Base-by-base conservation (phyloP, 2,329 filamentous ascomycete genomes). In the Cladophialophora exuberans region DNA sequence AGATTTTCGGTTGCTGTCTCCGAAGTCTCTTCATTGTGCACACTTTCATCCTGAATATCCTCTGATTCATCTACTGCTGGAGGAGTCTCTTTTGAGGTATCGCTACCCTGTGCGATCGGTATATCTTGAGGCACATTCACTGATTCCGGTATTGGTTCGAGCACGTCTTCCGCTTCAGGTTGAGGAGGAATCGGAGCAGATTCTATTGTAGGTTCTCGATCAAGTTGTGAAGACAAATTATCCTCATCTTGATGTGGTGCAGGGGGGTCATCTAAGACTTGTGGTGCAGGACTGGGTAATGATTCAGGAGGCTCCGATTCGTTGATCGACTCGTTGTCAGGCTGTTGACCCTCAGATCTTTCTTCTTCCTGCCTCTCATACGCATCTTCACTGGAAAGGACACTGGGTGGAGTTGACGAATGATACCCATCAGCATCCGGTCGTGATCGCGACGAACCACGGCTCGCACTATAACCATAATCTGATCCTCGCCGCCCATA, bases 401-500 rank as follows among this genome's bases (percentile, higher is more conserved):
- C 53, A 43, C 59, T 62, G 17, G 59, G 59, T 23, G 59, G 56
- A 15, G 59, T 62, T n/a, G 36, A 41, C 1, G 56, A 48, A 6
- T 54, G 46, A 28, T 56, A 57, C 13, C 39, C 48, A 25, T 53
- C 54, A 13, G 25, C 26, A 17, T 47, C 58, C 13, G 28, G 35
- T 11, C 33, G 48, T n/a, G 55, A 39, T 9, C 41, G 54, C 26
- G 59, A 59, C 23, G 56, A 54, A 20, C 46, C 41, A 41, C 50
- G 59, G 48, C 51, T 57, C 13, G 48, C 23, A 20, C 31, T 48
- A 31, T 45, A 62, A 2, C 59, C 59, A 54, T 62, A 62, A 26
- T 62, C 59, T 35, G 59, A 62, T 3, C 59, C 56, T 22, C 59
- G 59, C 13, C 59, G 53, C 15, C 56, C 59, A 44, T 59, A 59